Evolutionary conservation across 176 grass and related monocot genomes (phyloP).

Genomic region (Melocanna baccifera): DNA sequence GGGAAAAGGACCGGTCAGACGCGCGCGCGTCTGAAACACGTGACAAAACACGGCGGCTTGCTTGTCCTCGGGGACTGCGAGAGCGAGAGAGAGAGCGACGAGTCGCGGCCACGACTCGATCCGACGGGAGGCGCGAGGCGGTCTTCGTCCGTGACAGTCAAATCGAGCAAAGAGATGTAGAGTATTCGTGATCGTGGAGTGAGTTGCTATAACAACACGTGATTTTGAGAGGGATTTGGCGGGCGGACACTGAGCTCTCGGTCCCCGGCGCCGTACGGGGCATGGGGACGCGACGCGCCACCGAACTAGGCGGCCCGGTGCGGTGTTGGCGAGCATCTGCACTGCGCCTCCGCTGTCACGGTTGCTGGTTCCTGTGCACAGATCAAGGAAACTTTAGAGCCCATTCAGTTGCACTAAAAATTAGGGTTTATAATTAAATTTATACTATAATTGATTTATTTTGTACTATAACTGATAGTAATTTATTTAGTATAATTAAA

Average conservation of each 20-base stretch:
- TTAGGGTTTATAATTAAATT: no score
- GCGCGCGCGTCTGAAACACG: slow-evolving; percentile 36
- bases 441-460: no score
- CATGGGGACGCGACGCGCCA: no score
- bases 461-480: no score
- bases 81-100: not conserved
- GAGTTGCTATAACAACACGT: not conserved
- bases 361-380: no score
- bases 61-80: not conserved
- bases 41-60: not conserved
- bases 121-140: not conserved
- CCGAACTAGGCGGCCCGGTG: no score
- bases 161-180: not conserved
- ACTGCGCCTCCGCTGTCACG: no score
- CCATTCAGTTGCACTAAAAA: no score
- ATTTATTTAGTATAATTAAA: no score
- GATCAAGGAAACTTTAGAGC: no score
- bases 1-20: not conserved
- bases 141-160: slow-evolving; percentile 2
- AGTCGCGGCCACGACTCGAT: not conserved
- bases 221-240: not conserved
- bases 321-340: no score
- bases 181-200: not conserved
- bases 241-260: not conserved
- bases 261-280: not conserved